Base-by-base conservation (phyloP, 768 basidiomycete species). In the Stropharia rugosoannulata region DNA sequence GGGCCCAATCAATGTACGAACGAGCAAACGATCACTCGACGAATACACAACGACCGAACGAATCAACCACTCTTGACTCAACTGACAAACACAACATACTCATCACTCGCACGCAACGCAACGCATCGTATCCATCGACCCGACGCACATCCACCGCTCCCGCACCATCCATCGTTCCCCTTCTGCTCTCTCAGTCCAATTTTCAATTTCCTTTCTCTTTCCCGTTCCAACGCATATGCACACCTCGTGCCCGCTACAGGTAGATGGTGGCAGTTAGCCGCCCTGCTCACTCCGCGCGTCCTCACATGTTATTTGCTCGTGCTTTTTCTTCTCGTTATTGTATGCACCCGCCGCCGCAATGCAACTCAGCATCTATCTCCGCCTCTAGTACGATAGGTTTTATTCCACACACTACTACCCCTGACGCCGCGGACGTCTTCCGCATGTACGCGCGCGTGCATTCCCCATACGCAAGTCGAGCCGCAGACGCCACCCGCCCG, bases 371-470 rank as follows among this genome's bases (percentile, higher is more conserved):
- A 25, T 46, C 45, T 46, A 25, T 29, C 45, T 32, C 29, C 29
- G 29, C 29, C 6, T 32, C 29, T 16, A n/a, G n/a, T n/a, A 43
- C 42, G 42, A 15, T 46, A 46, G 22, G 15, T n/a, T 49, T 32
- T 38, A 7, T 27, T 36, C 48, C 48, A 29, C 48, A 38, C 16
- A 49, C 38, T 49, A 49, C 48, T 49, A 49, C 48, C 27, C 48
- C 36, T 25, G 40, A 41, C 40, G 40, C 40, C 40, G n/a, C 40
- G n/a, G 40, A 32, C 29, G 29, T 32, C 29, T 32, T 19, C 40
- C 40, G 40, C 40, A 19, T 15, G 40, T 41, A 41, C 40, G 40
- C 40, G 12, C 40, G 40, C 12, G 18, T 40, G 39, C 18, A 40
- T 40, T 40, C 12, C 39, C 39, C n/a, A n/a, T 22, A 19, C 12